A percentile compares a stretch with the other conserved stretches of the same genome.
Conservation (phyloP, 129 eudicot species). For the Lonicera japonica region DNA sequence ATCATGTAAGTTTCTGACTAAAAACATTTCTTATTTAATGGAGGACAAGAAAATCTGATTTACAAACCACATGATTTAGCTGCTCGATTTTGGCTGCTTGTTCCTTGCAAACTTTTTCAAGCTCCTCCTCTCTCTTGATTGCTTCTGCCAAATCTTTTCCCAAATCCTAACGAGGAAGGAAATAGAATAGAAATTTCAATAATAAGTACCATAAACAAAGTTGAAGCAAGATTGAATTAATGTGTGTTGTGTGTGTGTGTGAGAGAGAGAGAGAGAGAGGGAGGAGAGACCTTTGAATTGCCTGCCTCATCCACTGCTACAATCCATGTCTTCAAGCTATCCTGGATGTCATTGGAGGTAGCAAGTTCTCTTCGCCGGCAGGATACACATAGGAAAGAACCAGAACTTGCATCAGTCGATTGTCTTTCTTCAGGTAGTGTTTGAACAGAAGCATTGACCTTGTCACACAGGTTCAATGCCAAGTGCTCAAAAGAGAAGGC, state of each 20-base stretch:
- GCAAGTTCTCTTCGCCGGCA: conserved; percentile 43
- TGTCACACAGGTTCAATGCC: conserved; percentile 61
- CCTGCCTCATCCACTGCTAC: conserved; percentile 25
- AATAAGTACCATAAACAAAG: conserved; percentile 1
- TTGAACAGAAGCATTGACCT: conserved; percentile 55
- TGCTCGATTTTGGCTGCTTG: conserved; percentile 84
- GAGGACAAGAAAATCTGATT: conserved; percentile 7
- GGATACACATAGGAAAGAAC: conserved; percentile 42
- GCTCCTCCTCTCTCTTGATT: conserved; percentile 52
- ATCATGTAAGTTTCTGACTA: conserved; percentile 2
- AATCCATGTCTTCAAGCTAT: conserved; percentile 47
- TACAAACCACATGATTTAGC: conserved; percentile 60
- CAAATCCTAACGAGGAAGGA: conserved; percentile 27
- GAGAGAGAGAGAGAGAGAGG: too few species aligned
- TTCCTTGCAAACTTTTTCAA: conserved; percentile 59
- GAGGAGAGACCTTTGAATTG: conserved; percentile 18
- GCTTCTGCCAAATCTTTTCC: conserved; percentile 29
- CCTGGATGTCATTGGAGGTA: conserved; percentile 41
- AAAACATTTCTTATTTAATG: background rate
- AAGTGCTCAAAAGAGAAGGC: conserved; percentile 91
- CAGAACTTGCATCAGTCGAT: conserved; percentile 17
- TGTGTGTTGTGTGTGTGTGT: too few species aligned
- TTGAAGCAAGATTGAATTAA: background rate
- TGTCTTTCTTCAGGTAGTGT: conserved; percentile 28
- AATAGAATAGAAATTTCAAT: background rate